A percentile compares a stretch with the other conserved stretches of the same genome.
phyloP scores from a whole-genome alignment of 495 filamentous ascomycete species.

The Hypoxylon crocopeplum region DNA sequence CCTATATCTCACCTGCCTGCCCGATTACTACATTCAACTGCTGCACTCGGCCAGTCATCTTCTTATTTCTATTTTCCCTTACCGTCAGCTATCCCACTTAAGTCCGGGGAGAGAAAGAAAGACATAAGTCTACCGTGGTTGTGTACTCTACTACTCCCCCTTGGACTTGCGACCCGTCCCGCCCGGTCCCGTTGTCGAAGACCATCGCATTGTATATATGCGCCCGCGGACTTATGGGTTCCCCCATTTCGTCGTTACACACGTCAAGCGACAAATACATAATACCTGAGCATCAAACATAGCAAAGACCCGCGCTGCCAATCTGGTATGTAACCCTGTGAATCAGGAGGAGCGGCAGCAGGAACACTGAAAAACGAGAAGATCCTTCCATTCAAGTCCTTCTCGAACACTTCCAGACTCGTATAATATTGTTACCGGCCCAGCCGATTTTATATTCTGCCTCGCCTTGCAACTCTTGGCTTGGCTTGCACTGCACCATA shows the following conservation, averaged over 20 bases:
- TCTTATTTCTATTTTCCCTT: neutral
- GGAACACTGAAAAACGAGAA: neutral
- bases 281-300: too few species aligned
- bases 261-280: conserved; percentile 21
- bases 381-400: conserved; percentile 18
- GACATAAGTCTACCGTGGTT: neutral
- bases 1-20: conserved; percentile 9
- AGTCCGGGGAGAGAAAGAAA: neutral
- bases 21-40: conserved; percentile 24
- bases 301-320: too few species aligned
- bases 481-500: neutral
- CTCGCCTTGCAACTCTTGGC: neutral
- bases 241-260: conserved; percentile 21
- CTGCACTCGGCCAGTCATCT: conserved; percentile 3
- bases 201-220: conserved; percentile 22
- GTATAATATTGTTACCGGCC: neutral
- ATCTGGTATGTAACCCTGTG: conserved; percentile 17
- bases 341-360: neutral
- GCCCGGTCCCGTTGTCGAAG: conserved; percentile 22
- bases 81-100: conserved; percentile 8
- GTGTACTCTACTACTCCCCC: neutral
- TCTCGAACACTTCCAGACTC: conserved; percentile 26
- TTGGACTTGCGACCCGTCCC: conserved; percentile 20
- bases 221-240: conserved; percentile 17
- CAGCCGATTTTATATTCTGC: neutral